A percentile compares a stretch with the other conserved stretches of the same genome.
Evolutionary conservation across 2,329 filamentous ascomycete genomes (phyloP).

Genomic region (Alternaria novae-zelandiae): DNA sequence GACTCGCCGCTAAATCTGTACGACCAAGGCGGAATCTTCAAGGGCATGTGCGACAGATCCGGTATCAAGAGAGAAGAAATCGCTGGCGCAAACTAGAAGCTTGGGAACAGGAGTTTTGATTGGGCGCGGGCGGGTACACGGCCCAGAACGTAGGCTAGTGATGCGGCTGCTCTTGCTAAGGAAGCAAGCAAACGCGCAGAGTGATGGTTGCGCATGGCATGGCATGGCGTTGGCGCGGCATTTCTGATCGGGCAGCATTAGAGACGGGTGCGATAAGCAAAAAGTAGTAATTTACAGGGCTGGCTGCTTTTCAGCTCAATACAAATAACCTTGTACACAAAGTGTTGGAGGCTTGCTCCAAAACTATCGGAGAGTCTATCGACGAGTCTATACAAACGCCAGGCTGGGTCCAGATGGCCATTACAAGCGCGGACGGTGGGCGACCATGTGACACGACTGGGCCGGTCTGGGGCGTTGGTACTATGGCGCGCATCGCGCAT

Average conservation of each 20-base stretch:
- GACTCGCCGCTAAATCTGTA: constrained; percentile 78
- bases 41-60: constrained; percentile 86
- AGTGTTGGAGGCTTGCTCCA: background rate
- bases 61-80: constrained; percentile 69
- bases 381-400: background rate
- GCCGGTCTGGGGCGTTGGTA: background rate
- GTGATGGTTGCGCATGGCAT: constrained; percentile 23
- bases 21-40: constrained; percentile 78
- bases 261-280: background rate
- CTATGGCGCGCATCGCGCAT: constrained; percentile 4
- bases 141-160: constrained; percentile 21
- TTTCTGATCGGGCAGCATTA: constrained; percentile 9
- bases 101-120: background rate
- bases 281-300: background rate
- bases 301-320: background rate
- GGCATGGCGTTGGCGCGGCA: constrained; percentile 27
- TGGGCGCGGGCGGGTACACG: constrained; percentile 11
- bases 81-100: constrained; percentile 24
- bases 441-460: constrained; percentile 1
- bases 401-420: background rate
- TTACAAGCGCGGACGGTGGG: constrained; percentile 1
- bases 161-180: constrained; percentile 13
- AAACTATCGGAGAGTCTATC: constrained; percentile 1
- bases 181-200: constrained; percentile 6
- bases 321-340: background rate